phyloP scores from a whole-genome alignment of 306 rosid genomes.

The Heteromeles arbutifolia region DNA sequence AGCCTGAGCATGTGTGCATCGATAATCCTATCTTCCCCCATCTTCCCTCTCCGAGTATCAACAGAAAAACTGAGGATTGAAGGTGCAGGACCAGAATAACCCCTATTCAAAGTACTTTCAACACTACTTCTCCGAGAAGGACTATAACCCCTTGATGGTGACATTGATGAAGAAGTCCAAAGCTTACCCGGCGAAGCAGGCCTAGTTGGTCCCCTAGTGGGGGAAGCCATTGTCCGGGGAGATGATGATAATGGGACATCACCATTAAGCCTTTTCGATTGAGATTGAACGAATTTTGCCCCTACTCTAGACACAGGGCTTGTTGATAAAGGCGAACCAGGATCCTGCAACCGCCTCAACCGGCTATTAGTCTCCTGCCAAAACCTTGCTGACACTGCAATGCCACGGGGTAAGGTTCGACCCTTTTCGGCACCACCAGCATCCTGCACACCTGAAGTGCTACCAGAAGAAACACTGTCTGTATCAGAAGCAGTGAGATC shows the following conservation, averaged over 20 bases:
- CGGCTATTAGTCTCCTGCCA: conserved; percentile 99
- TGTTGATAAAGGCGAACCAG: conserved; percentile 72
- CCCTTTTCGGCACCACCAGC: conserved; percentile 33
- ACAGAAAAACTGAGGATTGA: conserved; percentile 90
- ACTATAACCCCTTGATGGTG: conserved; percentile 78
- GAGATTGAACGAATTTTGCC: conserved; percentile 52
- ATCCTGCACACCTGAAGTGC: conserved; percentile 84
- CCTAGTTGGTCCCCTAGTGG: conserved; percentile 57
- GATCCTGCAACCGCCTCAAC: conserved; percentile 82
- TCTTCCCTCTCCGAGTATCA: conserved; percentile 88
- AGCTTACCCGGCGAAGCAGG: conserved; percentile 87
- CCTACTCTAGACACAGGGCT: conserved; percentile 56
- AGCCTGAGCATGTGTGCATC: conserved; percentile 94
- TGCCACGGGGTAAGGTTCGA: conserved; percentile 50
- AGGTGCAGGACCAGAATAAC: conserved; percentile 46
- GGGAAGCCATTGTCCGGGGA: conserved; percentile 71
- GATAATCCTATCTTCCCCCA: conserved; percentile 84
- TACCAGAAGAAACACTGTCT: conserved; percentile 93
- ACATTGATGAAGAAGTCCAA: conserved; percentile 58
- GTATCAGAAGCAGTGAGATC: conserved; percentile 94
- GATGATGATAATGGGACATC: conserved; percentile 62
- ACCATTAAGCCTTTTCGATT: conserved; percentile 51
- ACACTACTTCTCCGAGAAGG: conserved; percentile 76
- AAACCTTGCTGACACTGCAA: conserved; percentile 76
- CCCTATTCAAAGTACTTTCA: conserved; percentile 46